Evolutionary conservation across 2,329 filamentous ascomycete species (phyloP), one percentile per base, ranked within the genome.

Genomic region (Eutypa lata): DNA sequence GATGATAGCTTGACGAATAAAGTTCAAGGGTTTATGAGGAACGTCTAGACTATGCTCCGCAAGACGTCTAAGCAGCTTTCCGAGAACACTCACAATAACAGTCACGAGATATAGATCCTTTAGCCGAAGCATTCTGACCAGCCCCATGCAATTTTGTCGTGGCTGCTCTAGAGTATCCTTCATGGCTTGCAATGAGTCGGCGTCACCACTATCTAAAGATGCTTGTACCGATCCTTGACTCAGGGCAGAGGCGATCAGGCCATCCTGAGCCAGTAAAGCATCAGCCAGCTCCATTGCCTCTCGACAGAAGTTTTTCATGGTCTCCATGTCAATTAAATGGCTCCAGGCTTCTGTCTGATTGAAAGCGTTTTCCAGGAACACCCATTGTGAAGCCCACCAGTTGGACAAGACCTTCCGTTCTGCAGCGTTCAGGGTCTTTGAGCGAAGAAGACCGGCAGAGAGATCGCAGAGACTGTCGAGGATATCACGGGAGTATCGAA

Each of bases 201-300:
- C 71, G 31, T 72, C 68, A 55, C 70, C 58, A 55, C 61, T 48
- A 56, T 54, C 47, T 48, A 57, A 47, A 51, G 65, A 56, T 45
- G 64, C 64, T 21, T 65, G 67, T 24, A 64, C 64, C 26, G 66
- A 61, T 48, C 61, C 54, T 2, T 61, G 59, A 49, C 67, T 68
- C 37, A 91, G 70, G 13, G 89, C 88, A 45, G 87, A 88, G 2
- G 90, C 84, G 57, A 99, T 86, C 53, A 97, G 81, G 48, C 86
- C 87, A 68, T 95, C 94, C 61, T 96, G 87, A 40, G 90, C 86
- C 65, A 97, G 89, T 2, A 96, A 79, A 35, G 83, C 81, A 65
- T 96, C 90, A 1, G 93, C 92, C 65, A 96, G 89, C 63, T 97
- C 91, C 83, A 99, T 99, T 14, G 90, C 89, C 66, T 96, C 91